Base-by-base conservation (phyloP, 805 yeast genomes). In the Teunomyces barrocoloradensis region DNA sequence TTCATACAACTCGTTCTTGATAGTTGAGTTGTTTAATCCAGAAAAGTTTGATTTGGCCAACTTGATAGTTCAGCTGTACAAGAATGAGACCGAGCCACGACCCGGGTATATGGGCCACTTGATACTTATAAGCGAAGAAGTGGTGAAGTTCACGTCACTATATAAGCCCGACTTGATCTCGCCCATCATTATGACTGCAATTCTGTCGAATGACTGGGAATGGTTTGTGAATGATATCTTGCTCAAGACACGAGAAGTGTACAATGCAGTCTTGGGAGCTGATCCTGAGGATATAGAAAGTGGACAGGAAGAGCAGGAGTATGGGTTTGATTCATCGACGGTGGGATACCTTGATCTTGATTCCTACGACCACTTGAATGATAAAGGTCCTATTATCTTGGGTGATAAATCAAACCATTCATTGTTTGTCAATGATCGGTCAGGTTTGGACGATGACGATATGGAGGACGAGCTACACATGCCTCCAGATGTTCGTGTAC, bases 41-140 rank as follows among this genome's bases (percentile, higher is more conserved):
- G 58, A 59, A 4, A 48, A 53, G 77, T 69, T 74, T 83, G 50
- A 85, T 49, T 61, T 69, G 45, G 57, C 69, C 7, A 54, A 58
- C 7, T 42, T 66, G 15, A 68, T 69, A 13, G 63, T 64, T 5
- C 44, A 48, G 9, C 49, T 60, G 73, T 71, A 87, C 62, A 78
- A 75, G 53, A 73, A 75, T 12, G 52, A 61, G 35, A 36, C 43
- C 9, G 81, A 82, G 4, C 78, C 87, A 35, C 77, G 95, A 46
- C 79, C 91, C 34, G 99, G 99, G 0, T 94, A 89, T 62, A 90
- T 91, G 89, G 99, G 99, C n/a, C 99, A 94, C 64, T 69, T 94
- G 53, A 89, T 96, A 5, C 72, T 94, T 44, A 89, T 94, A 47
- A 90, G 96, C 44, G 99, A 94, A 64, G 99, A 94, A 64, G 90